Base-by-base conservation (phyloP, 495 filamentous ascomycete species). In the Thozetella sp. region DNA sequence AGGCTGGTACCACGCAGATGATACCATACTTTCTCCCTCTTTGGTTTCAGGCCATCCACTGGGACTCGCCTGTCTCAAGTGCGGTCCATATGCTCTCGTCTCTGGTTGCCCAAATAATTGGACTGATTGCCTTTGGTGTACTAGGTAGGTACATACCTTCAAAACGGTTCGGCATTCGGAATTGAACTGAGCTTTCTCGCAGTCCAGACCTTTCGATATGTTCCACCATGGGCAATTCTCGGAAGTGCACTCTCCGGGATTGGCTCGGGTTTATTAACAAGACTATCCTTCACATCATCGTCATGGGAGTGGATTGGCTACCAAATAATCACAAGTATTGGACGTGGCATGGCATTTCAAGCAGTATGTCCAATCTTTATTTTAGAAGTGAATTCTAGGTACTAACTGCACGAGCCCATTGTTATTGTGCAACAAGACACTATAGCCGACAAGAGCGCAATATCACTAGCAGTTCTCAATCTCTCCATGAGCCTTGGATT, bases 21-120 rank as follows among this genome's bases (percentile, higher is more conserved):
- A 67, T 86, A 11, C 69, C 86, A 22, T 89, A 83, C 30, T 86
- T 87, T 76, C 74, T 93, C 9, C 90, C 91, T 0, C 88, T 93
- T 63, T 95, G 87, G 87, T 93, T 95, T 78, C 91, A 94, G 64
- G 88, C 89, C 3, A 85, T 93, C 68, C 88, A 91, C 61, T 82
- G 79, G 50, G 83, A 82, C 25, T 75, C 79, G 0, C 84, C 90
- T n/a, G 81, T 84, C 6, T 76, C 83, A 30, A 88, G 88, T 2
- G 90, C 90, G 13, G 86, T 92, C 62, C 82, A 82, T 65, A 88
- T 83, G 52, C 74, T 93, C 11, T 90, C 91, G 0, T 73, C 87
- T 63, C 82, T 93, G 54, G 76, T 91, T 4, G 68, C 70, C 12
- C 75, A 88, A 15, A 54, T 54, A n/a, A 26, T 27, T 27, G 52